Evolutionary conservation across 2,329 filamentous ascomycete genomes (phyloP).

Genomic region (Albifimbria verrucaria): DNA sequence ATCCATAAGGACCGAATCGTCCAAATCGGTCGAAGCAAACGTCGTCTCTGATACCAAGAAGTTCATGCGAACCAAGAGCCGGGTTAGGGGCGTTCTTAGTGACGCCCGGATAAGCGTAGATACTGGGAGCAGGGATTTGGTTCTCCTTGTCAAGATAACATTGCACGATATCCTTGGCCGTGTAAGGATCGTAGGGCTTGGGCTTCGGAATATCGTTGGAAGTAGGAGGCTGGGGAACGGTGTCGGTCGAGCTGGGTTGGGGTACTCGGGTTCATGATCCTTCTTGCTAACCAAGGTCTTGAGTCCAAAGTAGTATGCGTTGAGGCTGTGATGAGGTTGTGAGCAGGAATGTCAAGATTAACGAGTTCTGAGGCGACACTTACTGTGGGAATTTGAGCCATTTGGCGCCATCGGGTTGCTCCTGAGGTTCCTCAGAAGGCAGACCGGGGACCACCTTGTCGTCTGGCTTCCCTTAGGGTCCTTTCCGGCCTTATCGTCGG

Average conservation of each 20-base stretch:
- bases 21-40: slow-evolving; percentile 88
- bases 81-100: slow-evolving; percentile 75
- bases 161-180: slow-evolving; percentile 53
- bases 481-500: too few species aligned
- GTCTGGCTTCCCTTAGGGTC: neutral
- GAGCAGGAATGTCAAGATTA: neutral
- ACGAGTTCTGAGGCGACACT: slow-evolving; percentile 12
- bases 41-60: slow-evolving; percentile 72
- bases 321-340: slow-evolving; percentile 53
- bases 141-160: slow-evolving; percentile 64
- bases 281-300: slow-evolving; percentile 62
- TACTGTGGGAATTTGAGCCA: slow-evolving; percentile 39
- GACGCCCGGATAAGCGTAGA: slow-evolving; percentile 68
- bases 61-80: slow-evolving; percentile 70
- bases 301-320: slow-evolving; percentile 77
- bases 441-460: neutral
- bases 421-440: neutral
- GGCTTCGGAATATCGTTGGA: slow-evolving; percentile 39
- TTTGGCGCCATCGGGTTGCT: slow-evolving; percentile 22
- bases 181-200: slow-evolving; percentile 65
- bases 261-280: slow-evolving; percentile 72
- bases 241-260: slow-evolving; percentile 36
- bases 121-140: slow-evolving; percentile 54
- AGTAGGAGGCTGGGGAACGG: slow-evolving; percentile 30
- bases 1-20: slow-evolving; percentile 77